Evolutionary conservation across 1,139 yeast species (phyloP).

Genomic region (Lodderomyces orthopsilosis): DNA sequence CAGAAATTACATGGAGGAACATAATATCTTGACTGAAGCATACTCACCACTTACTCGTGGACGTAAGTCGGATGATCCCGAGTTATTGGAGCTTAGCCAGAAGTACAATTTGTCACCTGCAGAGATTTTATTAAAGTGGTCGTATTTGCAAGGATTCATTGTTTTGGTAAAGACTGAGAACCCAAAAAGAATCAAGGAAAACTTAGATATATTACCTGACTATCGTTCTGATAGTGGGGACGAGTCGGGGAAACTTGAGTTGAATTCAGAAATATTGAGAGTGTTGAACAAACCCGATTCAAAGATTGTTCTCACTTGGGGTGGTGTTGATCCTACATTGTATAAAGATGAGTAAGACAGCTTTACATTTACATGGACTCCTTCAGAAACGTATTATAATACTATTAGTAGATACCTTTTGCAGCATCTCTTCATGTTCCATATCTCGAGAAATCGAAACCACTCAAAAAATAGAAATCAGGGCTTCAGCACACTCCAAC

Average conservation of each 20-base stretch:
- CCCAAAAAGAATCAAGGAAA: conserved; percentile 40
- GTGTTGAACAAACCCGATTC: conserved; percentile 35
- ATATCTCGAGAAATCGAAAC: background rate
- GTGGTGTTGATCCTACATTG: conserved; percentile 27
- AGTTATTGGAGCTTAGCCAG: conserved; percentile 29
- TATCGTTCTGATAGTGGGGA: conserved; percentile 20
- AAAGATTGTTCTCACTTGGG: conserved; percentile 30
- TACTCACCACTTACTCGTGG: conserved; percentile 72
- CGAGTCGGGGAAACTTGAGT: conserved; percentile 38
- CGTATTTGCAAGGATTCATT: conserved; percentile 54
- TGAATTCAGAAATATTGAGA: conserved; percentile 29
- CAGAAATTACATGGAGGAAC: conserved; percentile 32
- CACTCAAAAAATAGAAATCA: background rate
- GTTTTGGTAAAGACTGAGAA: conserved; percentile 72
- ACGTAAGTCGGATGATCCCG: conserved; percentile 49
- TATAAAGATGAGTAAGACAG: conserved; percentile 11
- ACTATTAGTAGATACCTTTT: background rate
- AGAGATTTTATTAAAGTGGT: conserved; percentile 37
- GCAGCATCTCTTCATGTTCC: too few relatives aligned
- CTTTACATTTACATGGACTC: background rate
- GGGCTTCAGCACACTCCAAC: background rate
- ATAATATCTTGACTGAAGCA: conserved; percentile 57
- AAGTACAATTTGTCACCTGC: conserved; percentile 23
- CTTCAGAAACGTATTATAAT: background rate
- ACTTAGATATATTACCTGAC: conserved; percentile 33